Base-by-base conservation (phyloP, 129 eudicot species). In the Sambucus nigra region DNA sequence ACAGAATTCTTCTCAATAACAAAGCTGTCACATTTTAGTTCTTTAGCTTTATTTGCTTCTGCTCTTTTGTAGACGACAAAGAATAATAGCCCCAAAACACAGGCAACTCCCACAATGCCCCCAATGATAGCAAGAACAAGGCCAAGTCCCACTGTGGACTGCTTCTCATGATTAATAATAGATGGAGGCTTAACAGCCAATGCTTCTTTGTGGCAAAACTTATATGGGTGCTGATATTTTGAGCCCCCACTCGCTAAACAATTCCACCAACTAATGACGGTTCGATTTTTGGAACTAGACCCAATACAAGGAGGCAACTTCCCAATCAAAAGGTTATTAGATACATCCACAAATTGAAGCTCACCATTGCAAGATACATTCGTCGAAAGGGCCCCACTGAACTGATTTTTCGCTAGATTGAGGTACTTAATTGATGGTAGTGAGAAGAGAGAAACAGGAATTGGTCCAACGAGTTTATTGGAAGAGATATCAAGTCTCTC, bases 311-410 rank as follows among this genome's bases (percentile, higher is more conserved):
- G 57, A n/a, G 99, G 99, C 62, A 91, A 56, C 39, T 57, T 75
- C 38, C 99, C 99, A 51, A 72, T 77, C 80, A 91, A 77, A 60
- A 82, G 86, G 27, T 91, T 91, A 17, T 73, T 76, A 7, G 99
- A 91, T 67, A 91, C 53, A 64, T 91, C 95, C 0, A 91, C 87
- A 65, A 73, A 82, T 7, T 31, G 47, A 26, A 91, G 81, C 16
- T 70, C 77, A 0, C 48, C 27, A 23, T 63, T 61, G 58, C 99
- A 91, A 10, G 80, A 33, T 15, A 74, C 69, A 57, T 53, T 69
- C 11, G 60, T 29, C 9, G 77, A 52, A 68, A 91, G 51, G 47
- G 81, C 81, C 28, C 99, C 99, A 69, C 79, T 86, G 61, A 91
- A 64, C 69, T 80, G 84, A 50, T 91, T 91, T 21, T 55, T 59